These are phyloP conservation scores for Corylus heterophylla DNA, from an alignment of 306 rosid genomes.

Conservation along the genomic window DNA sequence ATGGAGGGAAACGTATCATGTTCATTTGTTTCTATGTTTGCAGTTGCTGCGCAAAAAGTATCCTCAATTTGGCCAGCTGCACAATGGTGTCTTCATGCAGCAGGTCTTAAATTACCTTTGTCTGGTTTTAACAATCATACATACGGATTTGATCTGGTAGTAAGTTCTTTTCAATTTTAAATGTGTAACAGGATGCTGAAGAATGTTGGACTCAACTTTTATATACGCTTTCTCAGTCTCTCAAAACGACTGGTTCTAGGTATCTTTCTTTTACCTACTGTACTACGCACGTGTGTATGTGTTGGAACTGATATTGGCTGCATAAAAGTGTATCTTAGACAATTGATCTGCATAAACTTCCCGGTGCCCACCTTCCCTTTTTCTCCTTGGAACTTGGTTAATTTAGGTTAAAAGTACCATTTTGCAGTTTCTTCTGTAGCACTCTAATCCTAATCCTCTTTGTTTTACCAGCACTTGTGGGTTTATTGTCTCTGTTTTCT, in stretches of 20 bases:
- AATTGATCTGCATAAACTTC: neutral
- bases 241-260: conserved; percentile 77
- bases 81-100: conserved; percentile 89
- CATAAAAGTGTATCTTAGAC: conserved; percentile 1
- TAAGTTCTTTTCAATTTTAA: conserved; percentile 22
- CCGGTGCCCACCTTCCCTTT: conserved; percentile 12
- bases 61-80: conserved; percentile 98
- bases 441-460: conserved; percentile 16
- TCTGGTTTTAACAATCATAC: conserved; percentile 22
- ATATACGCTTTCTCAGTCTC: conserved; percentile 93
- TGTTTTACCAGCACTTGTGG: conserved; percentile 12
- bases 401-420: conserved; percentile 7
- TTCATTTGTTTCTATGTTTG: conserved; percentile 32
- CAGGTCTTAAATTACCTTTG: conserved; percentile 56
- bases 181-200: conserved; percentile 85
- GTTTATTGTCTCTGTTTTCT: conserved; percentile 12
- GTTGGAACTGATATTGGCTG: conserved; percentile 11
- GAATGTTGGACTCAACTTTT: conserved; percentile 99
- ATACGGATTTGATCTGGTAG: conserved; percentile 8
- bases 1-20: conserved; percentile 6
- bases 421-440: neutral
- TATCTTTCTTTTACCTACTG: conserved; percentile 30
- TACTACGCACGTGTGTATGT: neutral
- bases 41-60: conserved; percentile 91
- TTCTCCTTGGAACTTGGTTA: conserved; percentile 13